phyloP scores from a whole-genome alignment of 2,329 filamentous ascomycete species.

The Neonectria sp. region DNA sequence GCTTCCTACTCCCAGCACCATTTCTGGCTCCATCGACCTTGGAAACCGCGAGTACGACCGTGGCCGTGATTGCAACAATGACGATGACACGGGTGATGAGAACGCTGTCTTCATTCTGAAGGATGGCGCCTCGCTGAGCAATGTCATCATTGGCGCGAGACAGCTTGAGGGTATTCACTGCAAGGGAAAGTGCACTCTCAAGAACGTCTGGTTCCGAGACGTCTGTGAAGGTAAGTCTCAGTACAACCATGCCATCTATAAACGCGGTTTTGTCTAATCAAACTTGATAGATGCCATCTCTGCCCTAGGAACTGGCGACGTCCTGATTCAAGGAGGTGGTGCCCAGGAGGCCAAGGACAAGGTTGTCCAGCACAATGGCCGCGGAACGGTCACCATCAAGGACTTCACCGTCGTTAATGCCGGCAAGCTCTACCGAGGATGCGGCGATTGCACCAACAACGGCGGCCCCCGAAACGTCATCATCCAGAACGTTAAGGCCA shows the following conservation, averaged over 20 bases:
- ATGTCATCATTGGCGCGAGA: constrained; percentile 38
- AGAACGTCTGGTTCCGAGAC: constrained; percentile 56
- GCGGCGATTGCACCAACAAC: constrained; percentile 46
- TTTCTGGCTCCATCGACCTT: constrained; percentile 14
- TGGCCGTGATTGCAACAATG: constrained; percentile 22
- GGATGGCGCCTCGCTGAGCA: constrained; percentile 35
- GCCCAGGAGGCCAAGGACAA: constrained; percentile 44
- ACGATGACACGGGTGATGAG: constrained; percentile 12
- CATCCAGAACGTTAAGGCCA: constrained; percentile 37
- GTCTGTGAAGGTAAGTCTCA: constrained; percentile 51
- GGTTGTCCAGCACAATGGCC: constrained; percentile 44
- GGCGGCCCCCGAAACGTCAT: constrained; percentile 42
- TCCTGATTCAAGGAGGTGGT: constrained; percentile 37
- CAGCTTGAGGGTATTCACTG: constrained; percentile 48
- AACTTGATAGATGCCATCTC: constrained; percentile 22
- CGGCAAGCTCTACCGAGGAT: constrained; percentile 45
- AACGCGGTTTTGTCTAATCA: neutral
- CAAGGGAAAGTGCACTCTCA: constrained; percentile 48
- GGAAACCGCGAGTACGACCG: constrained; percentile 29
- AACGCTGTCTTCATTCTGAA: constrained; percentile 36
- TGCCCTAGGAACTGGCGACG: constrained; percentile 15
- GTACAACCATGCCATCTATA: no score
- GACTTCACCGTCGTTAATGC: constrained; percentile 43
- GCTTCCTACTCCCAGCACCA: constrained; percentile 16
- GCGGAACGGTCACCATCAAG: constrained; percentile 43